A percentile compares a stretch with the other conserved stretches of the same genome.
Evolutionary conservation across 768 basidiomycete genomes (phyloP).

Genomic region (Suillus clintonianus): DNA sequence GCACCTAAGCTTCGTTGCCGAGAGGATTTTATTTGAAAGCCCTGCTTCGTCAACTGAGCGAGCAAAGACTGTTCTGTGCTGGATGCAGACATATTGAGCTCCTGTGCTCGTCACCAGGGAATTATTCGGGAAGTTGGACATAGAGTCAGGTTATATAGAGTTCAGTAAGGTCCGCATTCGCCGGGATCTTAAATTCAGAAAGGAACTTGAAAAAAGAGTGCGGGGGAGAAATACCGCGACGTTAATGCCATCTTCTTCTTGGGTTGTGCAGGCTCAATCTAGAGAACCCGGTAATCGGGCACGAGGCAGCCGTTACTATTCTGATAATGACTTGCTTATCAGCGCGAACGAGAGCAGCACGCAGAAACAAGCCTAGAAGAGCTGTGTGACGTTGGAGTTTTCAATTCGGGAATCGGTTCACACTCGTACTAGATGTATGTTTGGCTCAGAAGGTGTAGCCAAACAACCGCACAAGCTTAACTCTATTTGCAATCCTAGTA

Average conservation of each 20-base stretch:
- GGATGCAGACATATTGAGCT: background rate
- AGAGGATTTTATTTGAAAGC: background rate
- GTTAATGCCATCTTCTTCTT: background rate
- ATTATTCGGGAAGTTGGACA: background rate
- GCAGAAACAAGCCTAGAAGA: background rate
- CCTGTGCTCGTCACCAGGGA: background rate
- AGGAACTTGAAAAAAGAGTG: background rate
- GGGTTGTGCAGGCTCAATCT: background rate
- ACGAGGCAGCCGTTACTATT: background rate
- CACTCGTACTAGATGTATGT: background rate
- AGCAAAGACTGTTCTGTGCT: slow-evolving; percentile 2
- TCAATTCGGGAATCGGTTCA: background rate
- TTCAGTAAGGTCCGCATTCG: background rate
- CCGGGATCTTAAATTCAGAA: background rate
- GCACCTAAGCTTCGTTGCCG: background rate
- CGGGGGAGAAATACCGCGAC: background rate
- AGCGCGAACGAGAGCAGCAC: background rate
- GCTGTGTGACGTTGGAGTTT: background rate
- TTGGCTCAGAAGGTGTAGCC: background rate
- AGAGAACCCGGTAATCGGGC: background rate
- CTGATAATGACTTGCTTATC: background rate
- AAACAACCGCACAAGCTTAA: background rate
- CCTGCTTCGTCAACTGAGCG: background rate
- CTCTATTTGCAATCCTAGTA: too few species aligned
- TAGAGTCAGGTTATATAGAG: background rate